Evolutionary conservation across 116 monocot species (phyloP).

Genomic region (Zostera marina): DNA sequence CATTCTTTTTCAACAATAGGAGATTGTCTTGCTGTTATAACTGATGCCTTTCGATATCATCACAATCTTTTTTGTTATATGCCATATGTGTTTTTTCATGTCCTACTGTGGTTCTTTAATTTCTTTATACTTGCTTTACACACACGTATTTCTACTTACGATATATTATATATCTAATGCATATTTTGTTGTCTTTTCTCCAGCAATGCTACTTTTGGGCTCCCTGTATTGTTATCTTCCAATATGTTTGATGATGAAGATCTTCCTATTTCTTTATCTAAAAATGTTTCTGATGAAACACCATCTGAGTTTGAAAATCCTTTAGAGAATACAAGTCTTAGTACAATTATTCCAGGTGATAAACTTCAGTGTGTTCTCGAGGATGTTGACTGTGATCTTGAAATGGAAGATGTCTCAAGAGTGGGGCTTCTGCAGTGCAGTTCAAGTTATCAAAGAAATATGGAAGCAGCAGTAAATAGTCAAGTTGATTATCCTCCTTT

Average conservation of each 20-base stretch:
- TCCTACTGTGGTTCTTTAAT: too few relatives aligned
- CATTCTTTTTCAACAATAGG: too few relatives aligned
- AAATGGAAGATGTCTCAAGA: constrained; percentile 57
- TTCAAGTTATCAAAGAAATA: constrained; percentile 2
- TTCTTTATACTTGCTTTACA: too few relatives aligned
- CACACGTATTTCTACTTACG: too few relatives aligned
- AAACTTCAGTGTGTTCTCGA: constrained; percentile 18
- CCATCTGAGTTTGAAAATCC: constrained; percentile 15
- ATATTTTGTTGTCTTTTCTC: constrained; percentile 3
- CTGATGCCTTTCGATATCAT: too few relatives aligned
- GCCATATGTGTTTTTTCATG: too few relatives aligned
- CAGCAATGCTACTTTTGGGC: constrained; percentile 48
- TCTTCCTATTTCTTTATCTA: constrained; percentile 18
- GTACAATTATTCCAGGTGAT: constrained; percentile 15
- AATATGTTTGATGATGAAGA: constrained; percentile 59
- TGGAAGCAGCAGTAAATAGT: constrained; percentile 8
- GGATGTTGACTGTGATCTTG: constrained; percentile 45
- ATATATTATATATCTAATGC: not conserved
- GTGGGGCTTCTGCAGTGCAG: not conserved
- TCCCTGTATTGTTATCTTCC: constrained; percentile 36
- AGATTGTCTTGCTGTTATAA: too few relatives aligned
- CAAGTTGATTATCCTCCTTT: constrained; percentile 21
- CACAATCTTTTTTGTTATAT: too few relatives aligned
- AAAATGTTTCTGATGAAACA: constrained; percentile 13
- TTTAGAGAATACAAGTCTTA: constrained; percentile 25